A percentile compares a stretch with the other conserved stretches of the same genome.
phyloP scores from a whole-genome alignment of 345 rosid genomes.

The Corchorus capsularis region DNA sequence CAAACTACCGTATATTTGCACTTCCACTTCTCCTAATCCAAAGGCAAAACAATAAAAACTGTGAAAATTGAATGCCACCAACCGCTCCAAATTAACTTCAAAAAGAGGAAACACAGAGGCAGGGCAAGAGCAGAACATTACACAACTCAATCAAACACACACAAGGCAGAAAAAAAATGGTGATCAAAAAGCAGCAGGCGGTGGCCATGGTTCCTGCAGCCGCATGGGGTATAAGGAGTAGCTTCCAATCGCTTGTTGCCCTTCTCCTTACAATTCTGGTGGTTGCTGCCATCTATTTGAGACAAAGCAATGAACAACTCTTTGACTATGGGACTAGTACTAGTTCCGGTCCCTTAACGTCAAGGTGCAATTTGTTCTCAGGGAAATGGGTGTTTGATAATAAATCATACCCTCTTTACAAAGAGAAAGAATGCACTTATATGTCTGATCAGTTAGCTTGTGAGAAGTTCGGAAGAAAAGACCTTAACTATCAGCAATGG shows the following conservation, averaged over 20 bases:
- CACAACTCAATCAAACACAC: constrained; percentile 12
- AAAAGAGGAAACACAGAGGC: constrained; percentile 8
- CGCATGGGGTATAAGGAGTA: constrained; percentile 49
- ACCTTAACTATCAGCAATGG: constrained; percentile 66
- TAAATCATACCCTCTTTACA: constrained; percentile 65
- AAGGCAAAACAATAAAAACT: background rate
- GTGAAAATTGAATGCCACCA: constrained; percentile 26
- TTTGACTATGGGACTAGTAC: constrained; percentile 6
- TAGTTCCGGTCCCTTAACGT: background rate
- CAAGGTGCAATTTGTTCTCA: constrained; percentile 62
- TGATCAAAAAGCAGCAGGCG: constrained; percentile 40
- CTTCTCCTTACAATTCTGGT: constrained; percentile 54
- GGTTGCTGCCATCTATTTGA: constrained; percentile 49
- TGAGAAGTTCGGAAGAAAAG: constrained; percentile 79
- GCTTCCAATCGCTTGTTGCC: constrained; percentile 64
- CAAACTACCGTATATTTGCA: constrained; percentile 28
- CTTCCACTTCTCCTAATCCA: constrained; percentile 8
- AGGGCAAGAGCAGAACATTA: background rate
- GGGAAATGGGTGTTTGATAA: constrained; percentile 85
- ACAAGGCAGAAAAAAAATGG: constrained; percentile 26
- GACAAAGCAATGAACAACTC: constrained; percentile 32
- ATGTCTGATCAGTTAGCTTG: constrained; percentile 83
- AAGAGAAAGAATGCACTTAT: constrained; percentile 71
- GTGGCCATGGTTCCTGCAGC: constrained; percentile 19
- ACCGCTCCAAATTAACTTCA: constrained; percentile 24